Evolutionary conservation across 257 asterid species (phyloP).

Genomic region (Lithospermum erythrorhizon): DNA sequence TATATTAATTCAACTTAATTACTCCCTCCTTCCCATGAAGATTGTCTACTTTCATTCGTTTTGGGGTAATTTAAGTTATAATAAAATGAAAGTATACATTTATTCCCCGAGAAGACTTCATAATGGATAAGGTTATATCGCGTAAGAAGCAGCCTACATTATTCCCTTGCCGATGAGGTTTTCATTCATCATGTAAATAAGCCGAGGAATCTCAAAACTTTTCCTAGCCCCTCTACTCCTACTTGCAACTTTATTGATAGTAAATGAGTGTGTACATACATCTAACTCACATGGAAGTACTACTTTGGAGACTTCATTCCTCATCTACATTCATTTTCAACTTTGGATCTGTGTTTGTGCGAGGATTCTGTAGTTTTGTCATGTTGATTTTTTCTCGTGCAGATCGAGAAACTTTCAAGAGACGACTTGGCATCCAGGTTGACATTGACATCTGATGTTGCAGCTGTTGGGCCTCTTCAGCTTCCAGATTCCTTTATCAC

Average conservation of each 20-base stretch:
- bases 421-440: conserved; percentile 93
- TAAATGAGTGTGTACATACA: too few relatives aligned
- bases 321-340: neutral
- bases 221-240: too few relatives aligned
- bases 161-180: neutral
- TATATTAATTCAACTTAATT: too few relatives aligned
- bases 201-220: too few relatives aligned
- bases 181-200: too few relatives aligned
- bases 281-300: neutral
- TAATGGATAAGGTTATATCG: neutral
- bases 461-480: conserved; percentile 71
- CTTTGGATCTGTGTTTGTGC: neutral
- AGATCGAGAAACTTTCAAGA: conserved; percentile 82
- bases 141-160: neutral
- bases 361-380: conserved; percentile 6
- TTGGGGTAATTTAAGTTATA: neutral
- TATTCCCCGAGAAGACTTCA: neutral
- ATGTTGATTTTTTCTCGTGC: conserved; percentile 18
- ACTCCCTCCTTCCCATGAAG: too few relatives aligned
- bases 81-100: too few relatives aligned
- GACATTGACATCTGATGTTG: conserved; percentile 69
- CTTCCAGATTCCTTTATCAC: conserved; percentile 81
- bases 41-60: too few relatives aligned
- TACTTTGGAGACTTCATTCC: neutral
- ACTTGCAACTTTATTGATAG: too few relatives aligned